phyloP scores from a whole-genome alignment of 1,284 basidiomycete species.

The Ceratobasidium sp. region DNA sequence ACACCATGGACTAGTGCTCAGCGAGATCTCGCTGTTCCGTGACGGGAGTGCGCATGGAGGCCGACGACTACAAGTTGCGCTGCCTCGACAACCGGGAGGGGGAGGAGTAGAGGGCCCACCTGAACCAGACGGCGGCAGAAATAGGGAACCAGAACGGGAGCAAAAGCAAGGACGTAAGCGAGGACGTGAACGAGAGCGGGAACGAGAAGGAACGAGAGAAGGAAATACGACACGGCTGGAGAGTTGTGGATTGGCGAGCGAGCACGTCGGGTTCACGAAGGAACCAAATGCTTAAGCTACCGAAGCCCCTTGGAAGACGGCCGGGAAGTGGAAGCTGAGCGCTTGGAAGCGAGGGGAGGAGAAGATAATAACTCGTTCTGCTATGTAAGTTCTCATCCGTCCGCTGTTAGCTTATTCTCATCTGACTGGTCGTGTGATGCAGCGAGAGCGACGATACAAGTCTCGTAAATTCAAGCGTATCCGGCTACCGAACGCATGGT shows the following conservation, averaged over 20 bases:
- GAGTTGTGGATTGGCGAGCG: conserved; percentile 75
- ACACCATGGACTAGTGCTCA: conserved; percentile 91
- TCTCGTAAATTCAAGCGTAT: conserved; percentile 82
- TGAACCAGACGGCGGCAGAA: conserved; percentile 61
- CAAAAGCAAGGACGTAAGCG: conserved; percentile 66
- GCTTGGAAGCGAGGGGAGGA: conserved; percentile 76
- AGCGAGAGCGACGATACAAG: conserved; percentile 87
- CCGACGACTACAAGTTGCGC: conserved; percentile 67
- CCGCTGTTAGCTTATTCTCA: neutral
- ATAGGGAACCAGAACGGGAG: conserved; percentile 78
- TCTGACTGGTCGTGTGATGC: neutral
- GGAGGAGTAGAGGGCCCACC: conserved; percentile 45
- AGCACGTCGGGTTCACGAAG: conserved; percentile 84
- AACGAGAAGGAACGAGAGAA: conserved; percentile 73
- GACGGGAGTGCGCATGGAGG: conserved; percentile 88
- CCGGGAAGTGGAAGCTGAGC: conserved; percentile 83
- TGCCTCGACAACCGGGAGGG: conserved; percentile 50
- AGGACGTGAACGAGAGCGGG: conserved; percentile 71
- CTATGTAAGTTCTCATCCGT: conserved; percentile 72
- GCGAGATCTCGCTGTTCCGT: conserved; percentile 93
- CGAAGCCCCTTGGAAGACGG: conserved; percentile 69
- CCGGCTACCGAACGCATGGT: conserved; percentile 79
- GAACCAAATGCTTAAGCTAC: conserved; percentile 61
- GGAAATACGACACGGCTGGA: too few relatives aligned
- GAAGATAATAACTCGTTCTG: conserved; percentile 86